Percentiles rank a stretch among this genome's conserved stretches.
phyloP scores from a whole-genome alignment of 352 stramenopile species.

The Hyphochytrium catenoides region DNA sequence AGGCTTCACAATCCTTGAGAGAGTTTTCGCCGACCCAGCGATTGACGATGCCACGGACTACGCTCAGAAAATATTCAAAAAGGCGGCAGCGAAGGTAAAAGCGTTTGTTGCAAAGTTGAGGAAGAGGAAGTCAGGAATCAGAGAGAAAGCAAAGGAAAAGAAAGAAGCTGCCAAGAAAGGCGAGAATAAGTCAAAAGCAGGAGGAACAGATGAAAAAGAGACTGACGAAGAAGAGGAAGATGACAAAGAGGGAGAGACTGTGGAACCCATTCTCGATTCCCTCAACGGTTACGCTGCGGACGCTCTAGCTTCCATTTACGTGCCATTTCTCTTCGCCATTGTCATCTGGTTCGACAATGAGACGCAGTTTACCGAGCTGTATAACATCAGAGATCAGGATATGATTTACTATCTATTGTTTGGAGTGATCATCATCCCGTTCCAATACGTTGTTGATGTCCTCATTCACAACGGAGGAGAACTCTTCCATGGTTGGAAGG shows the following conservation, averaged over 20 bases:
- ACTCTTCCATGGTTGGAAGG: conserved; percentile 91
- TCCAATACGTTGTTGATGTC: conserved; percentile 79
- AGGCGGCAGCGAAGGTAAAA: conserved; percentile 8
- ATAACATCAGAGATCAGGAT: conserved; percentile 88
- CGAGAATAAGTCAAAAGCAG: conserved; percentile 9
- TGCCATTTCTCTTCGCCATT: conserved; percentile 76
- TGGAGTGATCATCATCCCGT: conserved; percentile 78
- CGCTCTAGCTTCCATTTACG: conserved; percentile 72
- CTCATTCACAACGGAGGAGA: conserved; percentile 87
- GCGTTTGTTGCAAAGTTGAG: conserved; percentile 17
- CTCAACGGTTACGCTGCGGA: conserved; percentile 74
- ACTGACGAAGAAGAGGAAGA: conserved; percentile 24
- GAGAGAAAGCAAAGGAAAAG: neutral
- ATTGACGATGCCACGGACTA: conserved; percentile 49
- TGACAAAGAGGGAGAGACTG: conserved; percentile 57
- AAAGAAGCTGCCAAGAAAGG: conserved; percentile 16
- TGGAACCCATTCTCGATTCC: conserved; percentile 88
- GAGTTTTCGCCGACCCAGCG: conserved; percentile 66
- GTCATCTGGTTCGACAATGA: conserved; percentile 86
- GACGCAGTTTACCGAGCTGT: conserved; percentile 71
- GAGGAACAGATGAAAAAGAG: conserved; percentile 12
- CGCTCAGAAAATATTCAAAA: conserved; percentile 14
- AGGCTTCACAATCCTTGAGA: conserved; percentile 75
- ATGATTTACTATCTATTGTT: conserved; percentile 94
- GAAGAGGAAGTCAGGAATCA: conserved; percentile 12